Evolutionary conservation across 2,329 filamentous ascomycete species (phyloP), one percentile per base, ranked within the genome.

Genomic region (Hymenoscyphus salicellus): DNA sequence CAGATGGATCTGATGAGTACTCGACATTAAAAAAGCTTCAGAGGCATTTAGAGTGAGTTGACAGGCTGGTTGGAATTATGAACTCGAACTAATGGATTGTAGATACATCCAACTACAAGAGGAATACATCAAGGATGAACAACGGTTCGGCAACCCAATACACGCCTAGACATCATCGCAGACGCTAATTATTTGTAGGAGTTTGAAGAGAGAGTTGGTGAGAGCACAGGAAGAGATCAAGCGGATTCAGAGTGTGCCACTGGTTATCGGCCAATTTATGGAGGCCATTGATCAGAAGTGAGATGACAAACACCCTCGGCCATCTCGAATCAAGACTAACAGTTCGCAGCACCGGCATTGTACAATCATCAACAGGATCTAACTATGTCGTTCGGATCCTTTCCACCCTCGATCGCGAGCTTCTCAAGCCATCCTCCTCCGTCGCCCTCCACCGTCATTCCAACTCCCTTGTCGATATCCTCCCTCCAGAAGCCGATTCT

Each of bases 71-170:
- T 38, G 43, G 58, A 62, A 11, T 11, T 57, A 30, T 41, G 3
- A 58, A 28, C 26, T 38, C 26, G 23, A 57, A 67, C 75, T 79
- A 68, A 74, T 66, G 55, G 46, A 66, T 68, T 63, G 69, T 72
- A 92, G 89, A 78, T 92, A 96, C 79, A 97, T 98, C 77, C 92
- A 97, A 80, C 85, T 99, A 73, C 95, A 99, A 81, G 95, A 99
- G 80, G 95, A 99, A 78, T 99, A 99, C 80, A 99, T 99, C 87
- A 99, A 99, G 83, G 95, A 99, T 87, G 95, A 99, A 84, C 95
- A 99, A 82, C 89, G 92, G 90, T 91, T 79, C 63, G 77, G 66
- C 46, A 62, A 56, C 61, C 60, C 20, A 10, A 57, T 33, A 57
- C 30, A 10, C 23, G 26, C 33, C 26, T 26, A 36, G 14, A 33